phyloP scores from a whole-genome alignment of 345 rosid genomes.

The Corchorus olitorius region DNA sequence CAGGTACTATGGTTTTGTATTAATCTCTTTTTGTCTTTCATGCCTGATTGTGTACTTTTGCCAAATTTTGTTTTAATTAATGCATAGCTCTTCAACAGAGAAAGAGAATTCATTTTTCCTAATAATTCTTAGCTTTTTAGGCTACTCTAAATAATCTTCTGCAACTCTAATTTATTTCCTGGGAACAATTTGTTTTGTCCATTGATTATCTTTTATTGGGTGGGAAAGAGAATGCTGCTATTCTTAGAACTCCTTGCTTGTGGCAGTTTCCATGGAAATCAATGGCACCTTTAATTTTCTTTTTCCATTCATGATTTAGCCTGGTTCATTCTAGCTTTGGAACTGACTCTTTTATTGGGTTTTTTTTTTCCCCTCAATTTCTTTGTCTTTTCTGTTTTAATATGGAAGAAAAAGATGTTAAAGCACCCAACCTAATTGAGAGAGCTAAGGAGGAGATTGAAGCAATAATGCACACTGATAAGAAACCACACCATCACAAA shows the following conservation, averaged over 20 bases:
- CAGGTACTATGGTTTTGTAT: constrained; percentile 14
- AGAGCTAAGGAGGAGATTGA: constrained; percentile 52
- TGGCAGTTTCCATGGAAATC: neutral
- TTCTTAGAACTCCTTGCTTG: neutral
- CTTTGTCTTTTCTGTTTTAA: neutral
- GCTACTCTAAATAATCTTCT: neutral
- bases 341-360: neutral
- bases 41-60: neutral
- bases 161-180: neutral
- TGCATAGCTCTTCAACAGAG: too few relatives aligned
- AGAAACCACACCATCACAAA: constrained; percentile 37
- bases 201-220: neutral
- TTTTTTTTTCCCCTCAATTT: neutral
- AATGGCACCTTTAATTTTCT: neutral
- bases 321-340: constrained; percentile 9
- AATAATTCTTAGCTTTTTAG: neutral
- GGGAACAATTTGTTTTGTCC: neutral
- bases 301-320: constrained; percentile 1
- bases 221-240: neutral
- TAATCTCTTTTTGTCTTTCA: neutral
- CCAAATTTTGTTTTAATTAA: neutral
- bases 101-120: neutral
- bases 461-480: constrained; percentile 39
- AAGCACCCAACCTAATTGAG: constrained; percentile 41
- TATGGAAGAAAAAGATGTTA: constrained; percentile 32